Evolutionary conservation across 2,329 filamentous ascomycete genomes (phyloP).

Genomic region (Huntiella bhutanensis): DNA sequence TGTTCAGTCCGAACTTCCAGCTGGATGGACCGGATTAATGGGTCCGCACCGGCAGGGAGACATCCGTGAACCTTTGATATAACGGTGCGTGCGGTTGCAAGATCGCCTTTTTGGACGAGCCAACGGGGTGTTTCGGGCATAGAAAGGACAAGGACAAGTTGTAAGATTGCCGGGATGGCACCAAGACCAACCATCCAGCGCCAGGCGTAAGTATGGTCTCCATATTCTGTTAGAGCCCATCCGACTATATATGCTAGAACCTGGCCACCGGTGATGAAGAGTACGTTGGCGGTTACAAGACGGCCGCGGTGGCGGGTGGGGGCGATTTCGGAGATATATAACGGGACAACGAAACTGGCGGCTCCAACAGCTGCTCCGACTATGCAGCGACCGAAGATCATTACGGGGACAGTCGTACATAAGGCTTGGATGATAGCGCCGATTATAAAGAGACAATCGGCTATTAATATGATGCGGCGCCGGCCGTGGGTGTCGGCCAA

Average conservation of each 20-base stretch:
- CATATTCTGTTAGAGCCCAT: constrained; percentile 48
- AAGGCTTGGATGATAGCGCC: constrained; percentile 48
- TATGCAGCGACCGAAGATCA: constrained; percentile 49
- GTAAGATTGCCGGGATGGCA: constrained; percentile 53
- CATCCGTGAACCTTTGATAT: constrained; percentile 37
- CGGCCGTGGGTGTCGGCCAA: constrained; percentile 43
- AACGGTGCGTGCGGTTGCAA: constrained; percentile 42
- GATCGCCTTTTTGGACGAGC: constrained; percentile 52
- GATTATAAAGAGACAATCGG: constrained; percentile 46
- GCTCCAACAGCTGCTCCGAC: constrained; percentile 57
- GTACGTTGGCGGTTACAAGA: constrained; percentile 60
- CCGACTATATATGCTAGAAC: constrained; percentile 75
- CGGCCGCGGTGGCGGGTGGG: constrained; percentile 59
- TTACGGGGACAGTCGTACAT: constrained; percentile 35
- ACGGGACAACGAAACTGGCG: constrained; percentile 63
- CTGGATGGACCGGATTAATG: constrained; percentile 50
- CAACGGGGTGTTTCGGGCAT: constrained; percentile 85
- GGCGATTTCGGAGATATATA: constrained; percentile 77
- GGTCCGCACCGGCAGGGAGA: constrained; percentile 30
- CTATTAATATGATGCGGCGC: constrained; percentile 41
- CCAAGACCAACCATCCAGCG: constrained; percentile 83
- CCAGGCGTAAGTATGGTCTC: constrained; percentile 44
- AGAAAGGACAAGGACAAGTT: constrained; percentile 45
- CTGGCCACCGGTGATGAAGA: constrained; percentile 78
- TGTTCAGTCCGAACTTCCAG: constrained; percentile 55